phyloP scores from a whole-genome alignment of 192 early-diverging fungal genomes.

The Coemansia sp. region DNA sequence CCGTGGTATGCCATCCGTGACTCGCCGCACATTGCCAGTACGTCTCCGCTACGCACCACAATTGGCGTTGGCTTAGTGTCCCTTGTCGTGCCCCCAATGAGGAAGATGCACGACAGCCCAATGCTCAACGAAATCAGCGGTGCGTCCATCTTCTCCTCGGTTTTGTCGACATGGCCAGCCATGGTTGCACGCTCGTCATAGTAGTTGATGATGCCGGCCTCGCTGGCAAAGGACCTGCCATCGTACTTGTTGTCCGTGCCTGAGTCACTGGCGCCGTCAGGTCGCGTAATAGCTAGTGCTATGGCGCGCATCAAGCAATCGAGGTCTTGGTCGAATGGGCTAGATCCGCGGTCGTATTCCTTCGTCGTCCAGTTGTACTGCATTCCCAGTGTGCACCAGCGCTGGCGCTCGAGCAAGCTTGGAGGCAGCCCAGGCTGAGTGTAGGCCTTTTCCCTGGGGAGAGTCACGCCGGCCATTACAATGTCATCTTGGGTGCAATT shows the following conservation, averaged over 20 bases:
- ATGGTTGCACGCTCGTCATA: slow-evolving; percentile 79
- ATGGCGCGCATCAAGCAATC: slow-evolving; percentile 61
- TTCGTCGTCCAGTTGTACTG: slow-evolving; percentile 83
- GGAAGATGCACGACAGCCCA: slow-evolving; percentile 64
- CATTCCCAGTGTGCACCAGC: slow-evolving; percentile 74
- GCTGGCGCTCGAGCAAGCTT: slow-evolving; percentile 41
- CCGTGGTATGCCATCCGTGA: slow-evolving; percentile 80
- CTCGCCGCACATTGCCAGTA: slow-evolving; percentile 81
- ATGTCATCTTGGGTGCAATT: slow-evolving; percentile 36
- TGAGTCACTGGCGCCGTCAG: slow-evolving; percentile 5
- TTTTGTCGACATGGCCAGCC: slow-evolving; percentile 91
- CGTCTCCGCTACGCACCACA: slow-evolving; percentile 80
- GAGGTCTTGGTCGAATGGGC: slow-evolving; percentile 67
- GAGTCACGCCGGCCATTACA: slow-evolving; percentile 24
- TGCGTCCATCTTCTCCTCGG: slow-evolving; percentile 79
- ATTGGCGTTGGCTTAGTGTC: slow-evolving; percentile 70
- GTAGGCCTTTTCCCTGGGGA: slow-evolving; percentile 29
- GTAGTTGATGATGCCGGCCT: slow-evolving; percentile 94
- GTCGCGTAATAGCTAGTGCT: slow-evolving; percentile 59
- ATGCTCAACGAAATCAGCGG: slow-evolving; percentile 76
- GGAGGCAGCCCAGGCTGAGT: slow-evolving; percentile 15
- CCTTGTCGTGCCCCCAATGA: slow-evolving; percentile 72
- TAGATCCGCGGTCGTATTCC: slow-evolving; percentile 58
- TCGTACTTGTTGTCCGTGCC: slow-evolving; percentile 55
- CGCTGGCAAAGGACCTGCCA: slow-evolving; percentile 59